A percentile compares a stretch with the other conserved stretches of the same genome.
Evolutionary conservation across 1,139 yeast species (phyloP).

Genomic region (Geotrichum cucujoidarum): DNA sequence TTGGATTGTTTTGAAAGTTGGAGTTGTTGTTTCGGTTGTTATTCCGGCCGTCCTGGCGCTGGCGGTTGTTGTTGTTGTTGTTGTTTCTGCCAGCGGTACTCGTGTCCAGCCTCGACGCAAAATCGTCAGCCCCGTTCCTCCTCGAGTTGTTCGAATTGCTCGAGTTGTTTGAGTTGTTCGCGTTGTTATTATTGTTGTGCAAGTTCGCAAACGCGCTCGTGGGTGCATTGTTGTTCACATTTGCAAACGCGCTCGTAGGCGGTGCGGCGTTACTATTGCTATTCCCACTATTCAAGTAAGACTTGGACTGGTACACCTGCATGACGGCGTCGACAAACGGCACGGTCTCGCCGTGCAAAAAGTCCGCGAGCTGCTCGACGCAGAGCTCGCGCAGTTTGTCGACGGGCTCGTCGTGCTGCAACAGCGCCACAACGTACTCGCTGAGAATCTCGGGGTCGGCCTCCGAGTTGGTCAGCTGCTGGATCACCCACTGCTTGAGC

Average conservation of each 20-base stretch:
- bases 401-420: conserved; percentile 37
- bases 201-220: too few species aligned
- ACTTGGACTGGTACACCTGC: conserved; percentile 21
- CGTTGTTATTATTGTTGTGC: too few species aligned
- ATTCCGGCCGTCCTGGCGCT: not conserved
- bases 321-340: conserved; percentile 28
- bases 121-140: too few species aligned
- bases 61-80: not conserved
- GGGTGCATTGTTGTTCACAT: too few species aligned
- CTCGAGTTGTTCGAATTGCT: too few species aligned
- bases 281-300: conserved; percentile 8
- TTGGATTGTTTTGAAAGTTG: conserved; percentile 6
- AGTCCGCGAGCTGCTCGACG: conserved; percentile 39
- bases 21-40: conserved; percentile 1
- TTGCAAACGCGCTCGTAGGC: not conserved
- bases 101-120: conserved; percentile 5
- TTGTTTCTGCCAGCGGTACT: not conserved
- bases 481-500: conserved; percentile 40
- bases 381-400: conserved; percentile 36
- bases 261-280: too few species aligned
- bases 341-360: conserved; percentile 30
- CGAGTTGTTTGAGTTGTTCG: too few species aligned
- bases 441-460: conserved; percentile 42
- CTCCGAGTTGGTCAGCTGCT: conserved; percentile 37
- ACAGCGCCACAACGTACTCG: conserved; percentile 44